Base-by-base conservation (phyloP, 352 stramenopile species). In the Pythium coloratum region DNA sequence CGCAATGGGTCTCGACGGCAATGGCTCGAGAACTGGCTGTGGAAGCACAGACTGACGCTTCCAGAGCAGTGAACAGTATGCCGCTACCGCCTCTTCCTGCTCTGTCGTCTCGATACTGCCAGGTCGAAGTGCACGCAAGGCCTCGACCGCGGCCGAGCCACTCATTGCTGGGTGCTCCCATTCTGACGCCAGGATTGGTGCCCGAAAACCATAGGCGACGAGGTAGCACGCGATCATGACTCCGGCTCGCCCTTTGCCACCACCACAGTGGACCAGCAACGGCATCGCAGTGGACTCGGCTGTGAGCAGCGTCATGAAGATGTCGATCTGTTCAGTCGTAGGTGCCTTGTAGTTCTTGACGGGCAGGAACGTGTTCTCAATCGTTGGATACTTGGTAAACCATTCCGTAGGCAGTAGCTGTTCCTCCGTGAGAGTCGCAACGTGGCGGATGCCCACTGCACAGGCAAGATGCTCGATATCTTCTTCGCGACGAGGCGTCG, bases 151-250 rank as follows among this genome's bases (percentile, higher is more conserved):
- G 10, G 78, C 80, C 2, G 64, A 55, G 7, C 73, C 75, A 30
- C 62, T 76, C 73, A 90, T 86, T 0, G 71, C 66, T 33, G 81
- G 81, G 28, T 86, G 73, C 14, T 66, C 28, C 71, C 71, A 88
- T 14, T 75, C 55, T 2, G 66, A 53, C 0, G 70, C 28, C 16
- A 55, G 6, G 16, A 73, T 71, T 26, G 78, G 77, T 6, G 71
- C 56, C 2, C 51, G 54, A n/a, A 88, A 90, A 7, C 81, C 81
- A 30, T 84, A 90, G 10, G 79, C 81, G 2, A 88, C 79, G 18
- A 90, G 55, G 64, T 90, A 90, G 40, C 79, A 90, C 24, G 81
- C 81, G 18, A 89, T 53, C 76, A 91, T 84, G n/a, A 79, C 80
- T 26, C 82, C 80, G 8, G 80, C 78, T 2, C 82, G 77, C 0